Base-by-base conservation (phyloP, 129 eudicot genomes). In the Pulicaria dysenterica region DNA sequence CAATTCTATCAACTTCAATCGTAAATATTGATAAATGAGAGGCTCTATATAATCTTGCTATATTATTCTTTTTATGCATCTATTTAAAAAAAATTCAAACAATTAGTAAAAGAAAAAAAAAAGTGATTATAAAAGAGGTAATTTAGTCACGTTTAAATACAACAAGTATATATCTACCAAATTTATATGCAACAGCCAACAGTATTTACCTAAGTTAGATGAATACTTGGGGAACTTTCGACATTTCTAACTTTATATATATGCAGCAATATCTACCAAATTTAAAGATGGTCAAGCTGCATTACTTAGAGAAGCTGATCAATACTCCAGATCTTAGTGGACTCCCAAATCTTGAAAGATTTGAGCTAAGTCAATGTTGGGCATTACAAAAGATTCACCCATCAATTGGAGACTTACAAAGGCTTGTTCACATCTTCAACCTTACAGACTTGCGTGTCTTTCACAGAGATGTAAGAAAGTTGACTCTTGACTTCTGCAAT, bases 261-360 rank as follows among this genome's bases (percentile, higher is more conserved):
- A 10, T 64, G n/a, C 9, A 15, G 4, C 76, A 48, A 56, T 8
- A 4, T 1, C 46, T 80, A 12, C 63, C 50, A 3, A 58, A 31
- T 19, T 43, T 80, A 48, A 73, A 16, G 54, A 9, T 69, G 40
- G 43, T 80, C 15, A 15, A 80, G 14, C 65, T 80, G 14, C 42
- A 43, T n/a, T 0, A 31, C 51, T 50, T 77, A 15, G 2, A 31
- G 12, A 59, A 58, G 11, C 70, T 79, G 46, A 72, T 40, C 61
- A 64, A 0, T 47, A 64, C 62, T 7, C 78, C 83, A 0, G 67
- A 72, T 37, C 64, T 78, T 55, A 7, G 47, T 37, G 67, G 67
- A 64, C 50, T 72, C 8, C 49, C 46, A 45, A 39, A 36, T 7
- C 82, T 78, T 55, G 73, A 70, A 50, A 46, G 40, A 49, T 51